A percentile compares a stretch with the other conserved stretches of the same genome.
Conservation (phyloP, 2,329 filamentous ascomycete species). For the Apiospora koreana region DNA sequence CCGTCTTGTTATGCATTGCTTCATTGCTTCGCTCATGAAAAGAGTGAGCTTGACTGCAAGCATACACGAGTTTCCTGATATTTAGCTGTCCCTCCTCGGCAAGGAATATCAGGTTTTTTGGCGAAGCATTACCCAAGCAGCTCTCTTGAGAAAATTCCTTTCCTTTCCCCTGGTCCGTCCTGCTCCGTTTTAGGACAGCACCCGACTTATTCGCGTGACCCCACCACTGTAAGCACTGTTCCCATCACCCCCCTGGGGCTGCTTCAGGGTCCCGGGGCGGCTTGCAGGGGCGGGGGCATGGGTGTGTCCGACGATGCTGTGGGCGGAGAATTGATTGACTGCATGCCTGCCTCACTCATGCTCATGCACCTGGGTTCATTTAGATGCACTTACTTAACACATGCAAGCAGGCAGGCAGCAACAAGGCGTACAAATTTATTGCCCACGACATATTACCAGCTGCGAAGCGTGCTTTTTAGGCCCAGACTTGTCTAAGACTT, state of each 20-base stretch:
- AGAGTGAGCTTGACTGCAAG: neutral
- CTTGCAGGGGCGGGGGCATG: neutral
- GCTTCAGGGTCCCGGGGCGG: conserved; percentile 8
- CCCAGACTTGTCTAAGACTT: neutral
- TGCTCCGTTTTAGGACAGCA: neutral
- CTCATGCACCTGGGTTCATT: neutral
- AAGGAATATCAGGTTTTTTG: no score
- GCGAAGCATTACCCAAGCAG: no score
- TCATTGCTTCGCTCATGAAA: neutral
- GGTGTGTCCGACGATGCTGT: neutral
- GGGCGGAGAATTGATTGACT: conserved; percentile 5
- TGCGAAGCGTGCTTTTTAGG: neutral
- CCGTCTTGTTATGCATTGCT: neutral
- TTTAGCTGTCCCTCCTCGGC: no score
- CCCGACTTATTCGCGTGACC: conserved; percentile 1
- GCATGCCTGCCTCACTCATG: neutral
- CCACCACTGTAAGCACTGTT: neutral
- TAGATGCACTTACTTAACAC: neutral
- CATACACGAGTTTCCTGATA: no score
- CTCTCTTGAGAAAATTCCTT: neutral
- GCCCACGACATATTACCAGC: neutral
- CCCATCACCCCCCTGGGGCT: neutral
- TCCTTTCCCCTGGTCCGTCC: neutral
- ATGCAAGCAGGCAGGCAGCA: neutral
- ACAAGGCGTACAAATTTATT: neutral